These are phyloP conservation scores for Rhododendron williamsianum DNA, from an alignment of 148 eudicot genomes.

Conservation along the genomic window DNA sequence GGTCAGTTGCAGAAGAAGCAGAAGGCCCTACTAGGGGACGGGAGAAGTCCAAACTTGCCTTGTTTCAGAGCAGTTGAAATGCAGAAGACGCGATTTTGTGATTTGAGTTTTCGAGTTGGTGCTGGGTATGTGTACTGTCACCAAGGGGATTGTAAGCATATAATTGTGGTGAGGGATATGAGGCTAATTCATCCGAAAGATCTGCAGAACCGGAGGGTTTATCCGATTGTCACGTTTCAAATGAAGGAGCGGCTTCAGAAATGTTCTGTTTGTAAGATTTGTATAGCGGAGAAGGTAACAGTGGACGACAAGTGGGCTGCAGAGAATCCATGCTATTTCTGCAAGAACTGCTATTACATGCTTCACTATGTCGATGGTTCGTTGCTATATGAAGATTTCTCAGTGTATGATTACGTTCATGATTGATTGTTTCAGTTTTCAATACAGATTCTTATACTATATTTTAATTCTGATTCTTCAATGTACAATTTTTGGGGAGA, in stretches of 20 bases:
- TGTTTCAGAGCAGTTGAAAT: slow-evolving; percentile 49
- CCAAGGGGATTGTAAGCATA: slow-evolving; percentile 93
- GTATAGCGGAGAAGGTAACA: slow-evolving; percentile 62
- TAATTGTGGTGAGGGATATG: slow-evolving; percentile 75
- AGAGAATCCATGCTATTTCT: slow-evolving; percentile 32
- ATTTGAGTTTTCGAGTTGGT: slow-evolving; percentile 75
- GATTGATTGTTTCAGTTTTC: neutral
- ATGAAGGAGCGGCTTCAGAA: slow-evolving; percentile 41
- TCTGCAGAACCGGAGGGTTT: slow-evolving; percentile 64
- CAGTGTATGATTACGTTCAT: slow-evolving; percentile 34
- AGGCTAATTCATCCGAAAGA: slow-evolving; percentile 82
- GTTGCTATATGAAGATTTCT: slow-evolving; percentile 34
- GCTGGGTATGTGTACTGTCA: slow-evolving; percentile 92
- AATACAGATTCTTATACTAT: neutral
- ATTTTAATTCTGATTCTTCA: neutral
- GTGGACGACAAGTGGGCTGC: slow-evolving; percentile 69
- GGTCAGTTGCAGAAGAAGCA: slow-evolving; percentile 45
- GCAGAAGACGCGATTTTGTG: slow-evolving; percentile 63
- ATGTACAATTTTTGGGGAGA: neutral
- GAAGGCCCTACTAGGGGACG: slow-evolving; percentile 33
- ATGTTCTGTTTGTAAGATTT: slow-evolving; percentile 68
- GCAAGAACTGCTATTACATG: slow-evolving; percentile 47
- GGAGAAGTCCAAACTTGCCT: slow-evolving; percentile 40
- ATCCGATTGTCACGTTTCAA: slow-evolving; percentile 56
- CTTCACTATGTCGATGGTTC: slow-evolving; percentile 40